A percentile compares a stretch with the other conserved stretches of the same genome.
Conservation (phyloP, 2,329 filamentous ascomycete species). For the Drechslerella stenobrocha region DNA sequence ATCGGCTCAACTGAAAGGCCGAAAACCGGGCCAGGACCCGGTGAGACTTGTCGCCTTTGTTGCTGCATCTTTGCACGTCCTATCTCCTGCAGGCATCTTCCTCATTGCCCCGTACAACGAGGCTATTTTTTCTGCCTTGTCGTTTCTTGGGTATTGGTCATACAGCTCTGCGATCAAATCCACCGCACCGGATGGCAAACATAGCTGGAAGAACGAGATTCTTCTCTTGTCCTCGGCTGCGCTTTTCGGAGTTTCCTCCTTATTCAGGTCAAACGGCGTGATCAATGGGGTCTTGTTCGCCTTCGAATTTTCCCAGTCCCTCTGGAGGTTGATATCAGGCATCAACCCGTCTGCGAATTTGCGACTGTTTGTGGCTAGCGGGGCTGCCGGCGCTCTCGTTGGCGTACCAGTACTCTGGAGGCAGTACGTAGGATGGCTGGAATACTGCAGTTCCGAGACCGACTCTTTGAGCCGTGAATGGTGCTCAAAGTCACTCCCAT, state of each 20-base stretch:
- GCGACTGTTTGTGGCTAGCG: conserved; percentile 63
- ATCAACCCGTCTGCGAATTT: conserved; percentile 56
- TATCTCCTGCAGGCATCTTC: conserved; percentile 88
- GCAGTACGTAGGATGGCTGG: conserved; percentile 41
- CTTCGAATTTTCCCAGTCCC: conserved; percentile 60
- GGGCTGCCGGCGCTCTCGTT: conserved; percentile 69
- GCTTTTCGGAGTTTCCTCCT: conserved; percentile 71
- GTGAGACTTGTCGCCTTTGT: conserved; percentile 64
- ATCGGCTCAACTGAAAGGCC: conserved; percentile 14
- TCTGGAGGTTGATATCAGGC: conserved; percentile 31
- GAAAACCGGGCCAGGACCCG: conserved; percentile 19
- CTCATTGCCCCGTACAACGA: conserved; percentile 85
- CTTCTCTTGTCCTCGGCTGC: conserved; percentile 67
- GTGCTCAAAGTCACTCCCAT: conserved; percentile 74
- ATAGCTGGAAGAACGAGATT: conserved; percentile 56
- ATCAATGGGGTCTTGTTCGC: conserved; percentile 78
- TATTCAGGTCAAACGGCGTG: conserved; percentile 82
- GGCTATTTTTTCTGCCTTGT: conserved; percentile 74
- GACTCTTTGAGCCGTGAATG: conserved; percentile 63
- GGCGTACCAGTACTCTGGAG: conserved; percentile 62
- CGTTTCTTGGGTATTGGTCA: conserved; percentile 71
- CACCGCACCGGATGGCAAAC: conserved; percentile 52
- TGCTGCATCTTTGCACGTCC: conserved; percentile 72
- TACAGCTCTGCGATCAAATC: conserved; percentile 62
- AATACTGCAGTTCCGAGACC: conserved; percentile 24